Evolutionary conservation across 2,329 filamentous ascomycete species (phyloP), one percentile per base, ranked within the genome.

Genomic region (Epichloe uncinata): DNA sequence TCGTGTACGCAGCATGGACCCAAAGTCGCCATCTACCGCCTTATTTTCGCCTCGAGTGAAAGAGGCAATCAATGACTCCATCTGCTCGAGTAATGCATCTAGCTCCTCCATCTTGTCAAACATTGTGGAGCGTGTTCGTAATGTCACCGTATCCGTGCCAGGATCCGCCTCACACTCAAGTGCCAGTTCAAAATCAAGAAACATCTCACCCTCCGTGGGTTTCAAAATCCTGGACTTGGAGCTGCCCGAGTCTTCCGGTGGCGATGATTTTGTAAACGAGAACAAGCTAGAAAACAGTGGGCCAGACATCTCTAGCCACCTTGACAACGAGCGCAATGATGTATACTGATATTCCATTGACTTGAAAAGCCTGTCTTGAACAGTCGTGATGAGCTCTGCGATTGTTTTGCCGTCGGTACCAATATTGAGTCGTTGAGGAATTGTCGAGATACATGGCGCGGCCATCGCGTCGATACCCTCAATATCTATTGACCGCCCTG

Each of bases 401-500:
- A 34, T 15, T 15, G 20, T 34, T 22, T 15, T 20, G 5, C 42
- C 42, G n/a, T 45, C 42, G 13, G n/a, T 15, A 15, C 42, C 42
- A 11, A 60, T 55, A 43, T 59, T 55, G 9, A 67, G 56, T n/a
- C 64, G 61, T 26, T 58, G 60, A 2, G 66, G 65, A 18, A 68
- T 59, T 5, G 65, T 68, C 2, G 61, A 64, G 38, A 68, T 64
- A 45, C 64, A 66, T 11, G 66, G 65, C 15, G 63, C 54, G 5
- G 66, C 52, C 11, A 68, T 62, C 0, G 56, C 58, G 7, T 65
- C 59, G 7, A 62, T 58, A 3, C 61, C 60, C 12, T 60, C 52
- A 18, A 58, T 54, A 4, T 58, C 51, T n/a, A 53, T 35, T 9
- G 48, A 50, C 12, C 51, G 51, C 11, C 51, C 51, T n/a, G 48